A percentile compares a stretch with the other conserved stretches of the same genome.
phyloP scores from a whole-genome alignment of 306 rosid genomes.

The Leucaena leucocephala region DNA sequence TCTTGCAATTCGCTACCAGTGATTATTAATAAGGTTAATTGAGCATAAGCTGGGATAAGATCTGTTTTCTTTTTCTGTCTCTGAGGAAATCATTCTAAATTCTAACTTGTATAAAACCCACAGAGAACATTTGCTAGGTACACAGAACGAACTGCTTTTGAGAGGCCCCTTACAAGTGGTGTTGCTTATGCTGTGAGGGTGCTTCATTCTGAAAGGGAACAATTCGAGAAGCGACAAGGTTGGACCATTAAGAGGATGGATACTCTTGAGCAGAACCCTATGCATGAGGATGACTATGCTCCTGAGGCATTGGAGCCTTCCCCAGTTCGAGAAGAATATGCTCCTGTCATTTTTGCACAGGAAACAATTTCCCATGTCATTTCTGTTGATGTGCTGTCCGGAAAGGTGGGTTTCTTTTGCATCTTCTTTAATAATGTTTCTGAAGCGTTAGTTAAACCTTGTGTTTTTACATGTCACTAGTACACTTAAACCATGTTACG shows the following conservation, averaged over 20 bases:
- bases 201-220: constrained; percentile 91
- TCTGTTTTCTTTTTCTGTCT: constrained; percentile 24
- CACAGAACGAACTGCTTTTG: constrained; percentile 95
- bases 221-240: constrained; percentile 91
- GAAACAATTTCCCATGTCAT: constrained; percentile 86
- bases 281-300: constrained; percentile 68
- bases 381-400: constrained; percentile 80
- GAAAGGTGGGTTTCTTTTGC: constrained; percentile 61
- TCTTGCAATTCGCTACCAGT: constrained; percentile 1
- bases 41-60: constrained; percentile 33
- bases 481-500: constrained; percentile 4
- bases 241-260: constrained; percentile 96
- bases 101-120: constrained; percentile 46
- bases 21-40: constrained; percentile 10
- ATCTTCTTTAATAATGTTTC: constrained; percentile 10
- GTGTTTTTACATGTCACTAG: background rate
- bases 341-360: constrained; percentile 96
- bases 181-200: constrained; percentile 99
- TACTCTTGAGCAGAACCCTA: constrained; percentile 70
- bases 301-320: constrained; percentile 78
- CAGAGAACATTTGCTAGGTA: constrained; percentile 91
- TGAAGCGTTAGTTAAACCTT: constrained; percentile 10
- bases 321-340: constrained; percentile 82
- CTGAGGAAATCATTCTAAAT: constrained; percentile 43
- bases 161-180: constrained; percentile 96